Conservation (phyloP, 345 rosid genomes). For the Rhodamnia rubescens region DNA sequence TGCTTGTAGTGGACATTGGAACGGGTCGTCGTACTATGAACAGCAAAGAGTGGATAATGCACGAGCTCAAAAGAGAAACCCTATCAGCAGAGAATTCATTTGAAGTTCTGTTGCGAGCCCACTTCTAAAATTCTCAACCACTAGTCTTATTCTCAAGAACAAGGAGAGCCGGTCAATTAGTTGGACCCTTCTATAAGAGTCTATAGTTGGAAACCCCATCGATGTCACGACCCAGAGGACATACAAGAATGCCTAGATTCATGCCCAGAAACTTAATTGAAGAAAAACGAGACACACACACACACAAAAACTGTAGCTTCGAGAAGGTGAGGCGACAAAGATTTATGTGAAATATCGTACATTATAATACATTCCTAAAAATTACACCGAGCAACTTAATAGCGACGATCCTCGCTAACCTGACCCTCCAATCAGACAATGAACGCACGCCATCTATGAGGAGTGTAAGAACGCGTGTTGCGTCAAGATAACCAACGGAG, state of each 20-base stretch:
- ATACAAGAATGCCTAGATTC: neutral
- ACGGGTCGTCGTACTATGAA: neutral
- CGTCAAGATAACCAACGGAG: neutral
- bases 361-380: neutral
- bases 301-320: neutral
- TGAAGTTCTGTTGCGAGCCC: neutral
- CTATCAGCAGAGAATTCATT: neutral
- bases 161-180: neutral
- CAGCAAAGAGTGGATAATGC: neutral
- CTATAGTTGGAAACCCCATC: neutral
- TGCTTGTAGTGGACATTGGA: neutral
- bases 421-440: fast-evolving
- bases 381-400: neutral
- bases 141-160: neutral
- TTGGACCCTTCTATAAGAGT: neutral
- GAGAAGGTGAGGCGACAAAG: neutral
- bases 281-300: neutral
- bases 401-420: neutral
- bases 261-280: neutral
- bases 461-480: neutral
- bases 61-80: neutral
- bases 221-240: neutral
- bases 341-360: neutral
- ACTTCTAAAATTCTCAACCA: neutral
- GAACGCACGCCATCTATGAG: neutral